Conservation (phyloP, 139 green algal species). For the Eudorina sp. region DNA sequence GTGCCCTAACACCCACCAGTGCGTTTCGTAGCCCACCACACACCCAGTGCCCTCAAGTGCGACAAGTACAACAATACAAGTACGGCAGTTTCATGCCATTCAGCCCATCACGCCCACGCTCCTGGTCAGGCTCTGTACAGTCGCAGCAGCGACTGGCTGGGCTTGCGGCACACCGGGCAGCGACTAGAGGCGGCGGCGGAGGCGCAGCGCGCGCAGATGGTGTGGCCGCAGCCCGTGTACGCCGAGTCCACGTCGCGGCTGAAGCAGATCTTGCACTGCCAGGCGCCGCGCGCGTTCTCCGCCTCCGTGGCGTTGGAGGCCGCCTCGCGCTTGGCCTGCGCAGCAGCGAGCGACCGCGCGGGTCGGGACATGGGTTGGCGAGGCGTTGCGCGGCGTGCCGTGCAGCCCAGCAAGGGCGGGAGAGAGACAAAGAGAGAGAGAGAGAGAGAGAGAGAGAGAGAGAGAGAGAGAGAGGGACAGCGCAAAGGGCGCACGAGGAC, state of each 20-base stretch:
- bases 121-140: slow-evolving; percentile 8
- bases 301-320: background rate
- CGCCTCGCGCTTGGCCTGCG: slow-evolving; percentile 12
- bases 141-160: slow-evolving; percentile 33
- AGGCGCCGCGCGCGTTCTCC: slow-evolving; percentile 23
- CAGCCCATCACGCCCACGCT: background rate
- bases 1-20: too few species aligned
- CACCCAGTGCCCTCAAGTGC: too few species aligned
- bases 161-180: slow-evolving; percentile 71
- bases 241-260: slow-evolving; percentile 61
- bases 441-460: too few species aligned
- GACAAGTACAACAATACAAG: background rate
- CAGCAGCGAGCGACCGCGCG: background rate
- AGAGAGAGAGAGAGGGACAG: too few species aligned
- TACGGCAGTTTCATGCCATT: background rate
- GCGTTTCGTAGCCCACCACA: too few species aligned
- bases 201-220: slow-evolving; percentile 67
- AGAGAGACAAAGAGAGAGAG: too few species aligned
- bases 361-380: too few species aligned
- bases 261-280: slow-evolving; percentile 78
- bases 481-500: too few species aligned
- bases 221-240: slow-evolving; percentile 75
- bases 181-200: slow-evolving; percentile 28
- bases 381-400: background rate
- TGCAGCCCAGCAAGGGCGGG: background rate